These are phyloP conservation scores for Aspergillus funiculosus DNA, from an alignment of 495 filamentous ascomycete species.

Conservation along the genomic window DNA sequence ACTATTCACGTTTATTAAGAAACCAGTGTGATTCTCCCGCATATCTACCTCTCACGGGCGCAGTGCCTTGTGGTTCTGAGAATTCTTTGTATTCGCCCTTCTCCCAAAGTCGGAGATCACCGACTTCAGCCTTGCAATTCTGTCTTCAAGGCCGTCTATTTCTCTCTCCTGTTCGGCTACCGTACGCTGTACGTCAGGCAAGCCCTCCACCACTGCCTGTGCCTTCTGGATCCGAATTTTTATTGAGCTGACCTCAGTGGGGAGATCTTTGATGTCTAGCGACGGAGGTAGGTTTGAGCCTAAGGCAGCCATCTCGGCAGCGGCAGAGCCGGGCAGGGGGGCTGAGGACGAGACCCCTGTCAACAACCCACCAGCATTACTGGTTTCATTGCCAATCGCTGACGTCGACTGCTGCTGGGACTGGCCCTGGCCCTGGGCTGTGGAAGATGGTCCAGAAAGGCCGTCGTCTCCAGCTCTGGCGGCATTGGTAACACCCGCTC, in stretches of 20 bases:
- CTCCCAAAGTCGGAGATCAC: conserved; percentile 46
- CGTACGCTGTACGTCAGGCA: conserved; percentile 71
- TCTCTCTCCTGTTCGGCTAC: conserved; percentile 75
- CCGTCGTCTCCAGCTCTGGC: conserved; percentile 23
- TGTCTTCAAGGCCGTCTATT: conserved; percentile 67
- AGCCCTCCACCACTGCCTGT: conserved; percentile 54
- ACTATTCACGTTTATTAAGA: too few relatives aligned
- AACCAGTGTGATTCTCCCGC: neutral
- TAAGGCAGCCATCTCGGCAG: conserved; percentile 23
- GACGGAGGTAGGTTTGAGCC: conserved; percentile 34
- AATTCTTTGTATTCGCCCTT: conserved; percentile 19
- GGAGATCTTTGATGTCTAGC: conserved; percentile 72
- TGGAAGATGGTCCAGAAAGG: conserved; percentile 17
- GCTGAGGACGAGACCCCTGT: conserved; percentile 18
- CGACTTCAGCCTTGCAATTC: conserved; percentile 53
- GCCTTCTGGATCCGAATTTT: conserved; percentile 78
- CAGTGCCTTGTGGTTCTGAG: conserved; percentile 15
- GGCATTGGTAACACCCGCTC: conserved; percentile 11
- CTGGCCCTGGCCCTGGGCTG: conserved; percentile 25
- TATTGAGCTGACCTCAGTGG: conserved; percentile 64
- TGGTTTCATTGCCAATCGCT: conserved; percentile 17
- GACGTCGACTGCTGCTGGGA: conserved; percentile 20
- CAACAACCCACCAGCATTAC: conserved; percentile 16
- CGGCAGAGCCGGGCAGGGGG: conserved; percentile 13
- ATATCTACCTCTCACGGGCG: neutral